Percentiles rank a stretch among this genome's conserved stretches.
These are phyloP conservation scores for Aspergillus campestris DNA, from an alignment of 495 filamentous ascomycete genomes.

Conservation along the genomic window DNA sequence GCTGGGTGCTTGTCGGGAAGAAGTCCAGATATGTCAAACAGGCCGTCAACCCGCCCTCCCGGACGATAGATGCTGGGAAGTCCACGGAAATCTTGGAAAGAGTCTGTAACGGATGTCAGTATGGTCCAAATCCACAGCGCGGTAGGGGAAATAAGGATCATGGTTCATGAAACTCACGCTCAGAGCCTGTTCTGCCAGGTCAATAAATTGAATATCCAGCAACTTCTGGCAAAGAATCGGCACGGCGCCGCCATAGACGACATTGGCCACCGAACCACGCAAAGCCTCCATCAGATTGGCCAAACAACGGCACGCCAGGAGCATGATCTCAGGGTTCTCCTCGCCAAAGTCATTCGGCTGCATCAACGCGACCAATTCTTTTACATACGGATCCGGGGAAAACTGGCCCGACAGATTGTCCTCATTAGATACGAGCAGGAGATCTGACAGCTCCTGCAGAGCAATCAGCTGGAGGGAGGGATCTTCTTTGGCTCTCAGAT, in stretches of 20 bases:
- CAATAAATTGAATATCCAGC: conserved; percentile 90
- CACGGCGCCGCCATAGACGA: conserved; percentile 93
- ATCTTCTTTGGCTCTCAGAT: conserved; percentile 80
- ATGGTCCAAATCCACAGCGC: background rate
- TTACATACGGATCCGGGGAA: conserved; percentile 87
- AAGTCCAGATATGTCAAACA: conserved; percentile 95
- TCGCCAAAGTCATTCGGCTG: conserved; percentile 78
- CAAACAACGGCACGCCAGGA: conserved; percentile 90
- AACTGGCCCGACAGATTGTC: conserved; percentile 96
- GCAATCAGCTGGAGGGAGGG: conserved; percentile 85
- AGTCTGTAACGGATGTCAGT: conserved; percentile 43
- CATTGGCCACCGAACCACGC: conserved; percentile 83
- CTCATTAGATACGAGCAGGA: conserved; percentile 88
- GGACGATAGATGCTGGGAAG: conserved; percentile 91
- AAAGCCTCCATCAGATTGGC: conserved; percentile 98
- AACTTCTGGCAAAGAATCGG: conserved; percentile 91
- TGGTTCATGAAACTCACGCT: conserved; percentile 50
- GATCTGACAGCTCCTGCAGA: conserved; percentile 86
- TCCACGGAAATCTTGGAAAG: conserved; percentile 96
- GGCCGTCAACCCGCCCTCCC: conserved; percentile 88
- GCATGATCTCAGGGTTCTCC: conserved; percentile 96
- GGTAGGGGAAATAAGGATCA: too few species aligned
- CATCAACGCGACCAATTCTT: conserved; percentile 90
- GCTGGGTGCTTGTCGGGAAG: conserved; percentile 93
- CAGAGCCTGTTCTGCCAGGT: conserved; percentile 92